Conservation (phyloP, 78 protist species). For the Anaeramoeba ignava region DNA sequence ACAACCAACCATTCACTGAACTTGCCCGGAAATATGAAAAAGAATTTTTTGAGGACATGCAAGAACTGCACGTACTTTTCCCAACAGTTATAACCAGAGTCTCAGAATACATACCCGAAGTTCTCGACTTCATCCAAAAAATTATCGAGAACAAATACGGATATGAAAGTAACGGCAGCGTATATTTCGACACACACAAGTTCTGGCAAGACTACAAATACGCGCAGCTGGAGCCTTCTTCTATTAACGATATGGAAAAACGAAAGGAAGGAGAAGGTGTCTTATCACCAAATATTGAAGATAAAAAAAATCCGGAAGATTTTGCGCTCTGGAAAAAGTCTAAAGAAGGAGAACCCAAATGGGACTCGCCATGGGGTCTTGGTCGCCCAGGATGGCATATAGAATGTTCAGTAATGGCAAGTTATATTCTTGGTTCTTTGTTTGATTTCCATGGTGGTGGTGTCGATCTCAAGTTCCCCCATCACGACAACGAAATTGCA, state of each 20-base stretch:
- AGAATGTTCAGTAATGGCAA: constrained; percentile 96
- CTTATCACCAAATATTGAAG: background rate
- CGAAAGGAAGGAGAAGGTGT: background rate
- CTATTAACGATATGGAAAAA: background rate
- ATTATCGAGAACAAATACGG: constrained; percentile 35
- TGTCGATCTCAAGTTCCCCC: constrained; percentile 91
- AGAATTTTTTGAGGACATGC: background rate
- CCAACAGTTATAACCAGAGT: constrained; percentile 57
- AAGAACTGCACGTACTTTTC: background rate
- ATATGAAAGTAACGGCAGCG: constrained; percentile 9
- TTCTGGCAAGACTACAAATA: background rate
- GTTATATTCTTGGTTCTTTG: constrained; percentile 16
- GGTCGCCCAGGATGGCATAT: constrained; percentile 99
- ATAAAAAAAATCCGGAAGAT: constrained; percentile 28
- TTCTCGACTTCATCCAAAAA: constrained; percentile 56
- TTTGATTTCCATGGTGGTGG: constrained; percentile 93
- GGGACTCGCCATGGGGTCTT: constrained; percentile 81
- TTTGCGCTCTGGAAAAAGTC: constrained; percentile 62
- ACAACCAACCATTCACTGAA: background rate
- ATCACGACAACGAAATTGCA: constrained; percentile 97
- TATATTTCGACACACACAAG: background rate
- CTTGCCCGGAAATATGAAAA: background rate
- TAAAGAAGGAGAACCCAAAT: constrained; percentile 39
- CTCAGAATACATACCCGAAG: constrained; percentile 86
- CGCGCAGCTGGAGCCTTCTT: background rate